These are phyloP conservation scores for Mycothermus thermophilus DNA, from an alignment of 495 filamentous ascomycete species.

Conservation along the genomic window DNA sequence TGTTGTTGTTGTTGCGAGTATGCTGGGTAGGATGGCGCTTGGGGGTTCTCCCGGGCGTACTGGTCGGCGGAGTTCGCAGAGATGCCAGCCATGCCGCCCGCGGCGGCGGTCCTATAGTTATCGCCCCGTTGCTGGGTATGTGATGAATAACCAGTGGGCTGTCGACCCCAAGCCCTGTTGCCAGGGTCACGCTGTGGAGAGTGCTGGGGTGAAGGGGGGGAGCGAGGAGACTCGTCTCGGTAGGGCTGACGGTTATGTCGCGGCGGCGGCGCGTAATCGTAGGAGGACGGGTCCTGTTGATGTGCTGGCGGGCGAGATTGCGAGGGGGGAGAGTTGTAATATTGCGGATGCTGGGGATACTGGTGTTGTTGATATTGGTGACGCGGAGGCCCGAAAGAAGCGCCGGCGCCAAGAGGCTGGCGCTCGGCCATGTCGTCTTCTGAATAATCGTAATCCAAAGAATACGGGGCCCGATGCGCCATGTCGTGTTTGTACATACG, in stretches of 20 bases:
- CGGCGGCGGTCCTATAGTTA: constrained; percentile 56
- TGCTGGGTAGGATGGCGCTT: constrained; percentile 45
- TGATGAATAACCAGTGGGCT: constrained; percentile 11
- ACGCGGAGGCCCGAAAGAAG: constrained; percentile 3
- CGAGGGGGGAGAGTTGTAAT: constrained; percentile 12
- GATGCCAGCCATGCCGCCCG: constrained; percentile 64
- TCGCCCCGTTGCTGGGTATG: constrained; percentile 34
- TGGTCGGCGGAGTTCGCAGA: constrained; percentile 60
- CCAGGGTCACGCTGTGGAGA: constrained; percentile 17
- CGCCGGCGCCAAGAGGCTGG: constrained; percentile 24
- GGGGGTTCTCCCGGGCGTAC: constrained; percentile 55
- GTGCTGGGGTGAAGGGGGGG: constrained; percentile 11
- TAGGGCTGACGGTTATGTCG: constrained; percentile 3
- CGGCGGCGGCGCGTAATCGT: constrained; percentile 8
- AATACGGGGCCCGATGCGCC: too few relatives aligned
- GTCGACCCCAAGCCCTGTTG: constrained; percentile 18
- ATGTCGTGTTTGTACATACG: too few relatives aligned
- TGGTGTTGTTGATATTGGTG: constrained; percentile 16
- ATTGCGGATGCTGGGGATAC: constrained; percentile 12
- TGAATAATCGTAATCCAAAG: too few relatives aligned
- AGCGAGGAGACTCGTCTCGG: constrained; percentile 11
- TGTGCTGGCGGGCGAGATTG: too few relatives aligned
- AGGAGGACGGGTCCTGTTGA: constrained; percentile 4
- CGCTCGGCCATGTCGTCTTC: constrained; percentile 27
- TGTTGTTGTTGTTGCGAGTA: constrained; percentile 27